Base-by-base conservation (phyloP, 345 rosid genomes). In the Gossypium herbaceum region DNA sequence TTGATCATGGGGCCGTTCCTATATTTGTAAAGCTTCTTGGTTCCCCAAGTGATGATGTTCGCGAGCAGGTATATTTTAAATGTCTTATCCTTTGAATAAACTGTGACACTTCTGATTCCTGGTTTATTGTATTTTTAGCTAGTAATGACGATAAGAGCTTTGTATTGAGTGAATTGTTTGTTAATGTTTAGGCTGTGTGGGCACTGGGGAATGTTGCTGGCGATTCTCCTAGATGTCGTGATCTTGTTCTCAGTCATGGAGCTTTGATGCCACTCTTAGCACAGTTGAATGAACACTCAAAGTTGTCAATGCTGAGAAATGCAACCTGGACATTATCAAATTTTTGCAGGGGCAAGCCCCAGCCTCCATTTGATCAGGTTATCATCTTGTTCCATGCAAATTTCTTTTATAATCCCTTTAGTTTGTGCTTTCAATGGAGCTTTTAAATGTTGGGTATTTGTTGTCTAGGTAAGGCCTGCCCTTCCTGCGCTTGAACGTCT, bases 261-360 rank as follows among this genome's bases (percentile, higher is more conserved):
- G 98, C 98, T 59, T 61, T 94, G 79, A 24, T 79, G 45, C 92
- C 96, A 11, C 85, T 94, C 76, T 86, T 92, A 63, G 78, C 84
- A 60, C 97, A 88, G 80, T 81, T 94, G 68, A 90, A 84, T 77
- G 97, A 90, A 84, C 87, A 86, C 83, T 93, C 93, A n/a, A 94
- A 92, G 85, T 88, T 90, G 51, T 92, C 97, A 1, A 92, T 94
- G 98, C 89, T 94, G 69, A 87, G 98, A 79, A 94, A 94, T 89
- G 96, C 98, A 64, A 94, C 98, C 4, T 94, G 98, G 98, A 94
- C 98, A 12, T 84, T 94, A 22, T 94, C 98, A 12, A 94, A 94
- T 86, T 92, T 94, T 71, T 94, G 97, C 27, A 84, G 98, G 65
- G 98, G 97, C 85, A 94, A 92, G 81, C 97, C 98, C 71, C 98